Evolutionary conservation across 768 basidiomycete species (phyloP).

Genomic region (Cubamyces sp.): DNA sequence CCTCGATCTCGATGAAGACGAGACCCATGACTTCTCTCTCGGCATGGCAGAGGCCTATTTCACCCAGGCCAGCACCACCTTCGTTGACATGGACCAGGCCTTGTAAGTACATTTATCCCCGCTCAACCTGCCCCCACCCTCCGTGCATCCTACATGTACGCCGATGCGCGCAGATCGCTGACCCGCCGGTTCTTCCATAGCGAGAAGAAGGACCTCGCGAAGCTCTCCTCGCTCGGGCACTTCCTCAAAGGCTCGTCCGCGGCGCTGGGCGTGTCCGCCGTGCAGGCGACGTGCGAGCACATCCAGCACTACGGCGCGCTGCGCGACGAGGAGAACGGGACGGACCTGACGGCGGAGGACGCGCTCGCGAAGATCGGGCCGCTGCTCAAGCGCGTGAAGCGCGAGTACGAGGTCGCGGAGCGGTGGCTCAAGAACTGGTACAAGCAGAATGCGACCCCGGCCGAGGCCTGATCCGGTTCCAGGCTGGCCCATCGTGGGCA

Average conservation of each 20-base stretch:
- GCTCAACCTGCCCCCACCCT: conserved; percentile 7
- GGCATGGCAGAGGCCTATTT: conserved; percentile 84
- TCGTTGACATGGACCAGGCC: conserved; percentile 74
- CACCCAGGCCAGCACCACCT: conserved; percentile 75
- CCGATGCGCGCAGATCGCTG: conserved; percentile 14
- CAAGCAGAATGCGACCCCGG: conserved; percentile 35
- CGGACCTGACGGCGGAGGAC: conserved; percentile 49
- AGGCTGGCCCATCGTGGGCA: not conserved
- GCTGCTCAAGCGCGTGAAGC: conserved; percentile 61
- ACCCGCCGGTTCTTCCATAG: conserved; percentile 39
- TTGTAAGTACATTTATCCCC: conserved; percentile 63
- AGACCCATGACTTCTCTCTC: conserved; percentile 71
- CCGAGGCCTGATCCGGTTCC: conserved; percentile 16
- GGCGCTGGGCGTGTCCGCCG: conserved; percentile 81
- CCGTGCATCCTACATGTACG: not conserved
- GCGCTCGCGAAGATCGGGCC: conserved; percentile 61
- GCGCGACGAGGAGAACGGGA: conserved; percentile 57
- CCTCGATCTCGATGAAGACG: conserved; percentile 91
- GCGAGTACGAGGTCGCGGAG: conserved; percentile 72
- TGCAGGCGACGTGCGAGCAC: conserved; percentile 84
- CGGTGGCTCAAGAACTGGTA: conserved; percentile 64
- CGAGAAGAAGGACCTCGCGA: conserved; percentile 55
- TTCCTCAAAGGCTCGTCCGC: conserved; percentile 98
- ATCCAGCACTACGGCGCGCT: conserved; percentile 87
- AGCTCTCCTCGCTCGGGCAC: conserved; percentile 81